Conservation (phyloP, 108 stramenopile species). For the Cyclotella sp. region DNA sequence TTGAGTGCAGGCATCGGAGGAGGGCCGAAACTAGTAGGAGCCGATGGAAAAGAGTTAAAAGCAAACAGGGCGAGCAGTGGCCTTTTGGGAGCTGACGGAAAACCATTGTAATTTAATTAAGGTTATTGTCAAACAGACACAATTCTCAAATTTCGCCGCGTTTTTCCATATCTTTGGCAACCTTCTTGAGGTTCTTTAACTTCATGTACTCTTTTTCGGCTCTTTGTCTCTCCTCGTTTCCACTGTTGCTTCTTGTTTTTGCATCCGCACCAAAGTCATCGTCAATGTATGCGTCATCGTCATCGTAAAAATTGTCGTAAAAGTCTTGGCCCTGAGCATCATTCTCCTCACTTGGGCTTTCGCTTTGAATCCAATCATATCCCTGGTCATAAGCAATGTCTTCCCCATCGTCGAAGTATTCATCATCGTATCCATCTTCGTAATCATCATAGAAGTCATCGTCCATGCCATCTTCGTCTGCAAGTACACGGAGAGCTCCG, state of each 20-base stretch:
- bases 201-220: constrained; percentile 56
- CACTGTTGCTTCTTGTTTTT: neutral
- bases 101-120: constrained; percentile 54
- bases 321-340: constrained; percentile 19
- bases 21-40: constrained; percentile 69
- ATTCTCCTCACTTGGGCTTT: constrained; percentile 58
- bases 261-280: constrained; percentile 34
- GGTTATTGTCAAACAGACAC: neutral
- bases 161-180: constrained; percentile 67
- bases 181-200: constrained; percentile 60
- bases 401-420: constrained; percentile 58
- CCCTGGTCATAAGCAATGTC: constrained; percentile 79
- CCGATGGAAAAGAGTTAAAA: constrained; percentile 66
- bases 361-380: constrained; percentile 81
- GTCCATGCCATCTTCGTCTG: constrained; percentile 30
- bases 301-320: constrained; percentile 39
- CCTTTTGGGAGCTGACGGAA: constrained; percentile 74
- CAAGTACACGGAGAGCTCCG: constrained; percentile 36
- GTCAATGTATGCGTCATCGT: constrained; percentile 33
- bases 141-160: constrained; percentile 44
- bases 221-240: constrained; percentile 42
- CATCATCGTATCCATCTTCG: constrained; percentile 36
- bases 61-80: constrained; percentile 44
- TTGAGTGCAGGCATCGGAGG: constrained; percentile 78
- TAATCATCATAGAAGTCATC: constrained; percentile 36